Evolutionary conservation across 2,329 filamentous ascomycete species (phyloP), one percentile per base, ranked within the genome.

Genomic region (Diaporthe sp.): DNA sequence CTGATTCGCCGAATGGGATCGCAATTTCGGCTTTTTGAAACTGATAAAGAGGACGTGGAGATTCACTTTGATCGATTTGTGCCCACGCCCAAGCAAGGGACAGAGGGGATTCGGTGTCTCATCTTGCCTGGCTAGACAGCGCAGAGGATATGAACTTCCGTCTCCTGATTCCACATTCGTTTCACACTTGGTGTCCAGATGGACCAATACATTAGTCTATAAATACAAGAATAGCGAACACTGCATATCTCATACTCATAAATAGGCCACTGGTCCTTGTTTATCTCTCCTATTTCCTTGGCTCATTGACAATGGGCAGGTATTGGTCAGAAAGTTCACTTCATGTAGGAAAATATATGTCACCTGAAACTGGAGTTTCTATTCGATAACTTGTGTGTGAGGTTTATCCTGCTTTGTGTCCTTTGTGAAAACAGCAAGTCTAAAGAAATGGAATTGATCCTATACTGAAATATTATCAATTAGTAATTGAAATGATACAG

Each of bases 61-160:
- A 51, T 51, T 51, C 49, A n/a, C 22, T 51, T 51, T 51, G 49
- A 51, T 51, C 49, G 49, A 51, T 51, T 51, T 51, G 49, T 51
- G 49, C 49, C 49, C 22, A 51, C 49, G 49, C 49, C 49, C n/a
- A 51, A 51, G 49, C 49, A 51, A 51, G 49, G 49, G 19, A 51
- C 49, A n/a, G 25, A 51, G 10, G 49, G 49, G 4, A 51, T 51
- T 51, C 49, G 49, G 19, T 51, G 49, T 51, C 49, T 51, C 8
- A 25, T 51, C 22, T 51, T 51, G 49, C 22, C 49, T 51, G 49
- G n/a, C 1, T 51, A 51, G 49, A 51, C 49, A 51, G 49, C 49
- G 9, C 22, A 13, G 19, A 51, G 49, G 49, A 25, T 25, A 51
- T 22, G 1, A n/a, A 25, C 49, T 25, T 51, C 25, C 49, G 34